A percentile compares a stretch with the other conserved stretches of the same genome.
Conservation (phyloP, 768 basidiomycete genomes). For the Boletellus ananas region DNA sequence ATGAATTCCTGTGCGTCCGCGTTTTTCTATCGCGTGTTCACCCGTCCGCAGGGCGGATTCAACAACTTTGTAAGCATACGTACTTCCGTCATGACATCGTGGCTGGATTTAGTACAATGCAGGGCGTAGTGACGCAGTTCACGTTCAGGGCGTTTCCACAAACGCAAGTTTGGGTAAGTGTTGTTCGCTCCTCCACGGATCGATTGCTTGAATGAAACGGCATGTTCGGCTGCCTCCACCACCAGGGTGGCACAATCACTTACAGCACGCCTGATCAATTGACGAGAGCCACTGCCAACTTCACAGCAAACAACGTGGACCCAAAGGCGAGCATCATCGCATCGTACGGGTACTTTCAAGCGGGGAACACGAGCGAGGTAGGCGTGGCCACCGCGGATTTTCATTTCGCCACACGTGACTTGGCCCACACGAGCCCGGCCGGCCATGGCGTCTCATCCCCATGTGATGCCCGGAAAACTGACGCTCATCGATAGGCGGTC, state of each 20-base stretch:
- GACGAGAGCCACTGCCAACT: slow-evolving; percentile 23
- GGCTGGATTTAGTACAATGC: slow-evolving; percentile 32
- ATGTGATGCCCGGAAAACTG: slow-evolving; percentile 1
- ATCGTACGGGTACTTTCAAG: slow-evolving; percentile 33
- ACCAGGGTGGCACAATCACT: slow-evolving; percentile 47
- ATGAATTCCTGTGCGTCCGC: slow-evolving; percentile 6
- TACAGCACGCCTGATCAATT: slow-evolving; percentile 22
- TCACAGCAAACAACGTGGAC: slow-evolving; percentile 19
- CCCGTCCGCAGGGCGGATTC: slow-evolving; percentile 47
- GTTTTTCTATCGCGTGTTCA: neutral
- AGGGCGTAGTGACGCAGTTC: slow-evolving; percentile 61
- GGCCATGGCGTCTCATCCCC: neutral
- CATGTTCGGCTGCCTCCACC: slow-evolving; percentile 1
- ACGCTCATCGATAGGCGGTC: slow-evolving; percentile 8
- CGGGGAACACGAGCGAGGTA: slow-evolving; percentile 34
- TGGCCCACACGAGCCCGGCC: neutral
- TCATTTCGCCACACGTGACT: slow-evolving; percentile 1
- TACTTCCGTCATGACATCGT: slow-evolving; percentile 1
- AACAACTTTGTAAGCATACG: slow-evolving; percentile 52
- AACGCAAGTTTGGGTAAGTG: slow-evolving; percentile 24
- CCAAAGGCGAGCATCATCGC: slow-evolving; percentile 38
- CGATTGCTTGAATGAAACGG: neutral
- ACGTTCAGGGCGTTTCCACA: slow-evolving; percentile 43
- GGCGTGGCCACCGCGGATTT: slow-evolving; percentile 1
- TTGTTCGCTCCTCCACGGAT: neutral